These are phyloP conservation scores for Malassezia nana DNA, from an alignment of 1,284 basidiomycete species.

Conservation along the genomic window DNA sequence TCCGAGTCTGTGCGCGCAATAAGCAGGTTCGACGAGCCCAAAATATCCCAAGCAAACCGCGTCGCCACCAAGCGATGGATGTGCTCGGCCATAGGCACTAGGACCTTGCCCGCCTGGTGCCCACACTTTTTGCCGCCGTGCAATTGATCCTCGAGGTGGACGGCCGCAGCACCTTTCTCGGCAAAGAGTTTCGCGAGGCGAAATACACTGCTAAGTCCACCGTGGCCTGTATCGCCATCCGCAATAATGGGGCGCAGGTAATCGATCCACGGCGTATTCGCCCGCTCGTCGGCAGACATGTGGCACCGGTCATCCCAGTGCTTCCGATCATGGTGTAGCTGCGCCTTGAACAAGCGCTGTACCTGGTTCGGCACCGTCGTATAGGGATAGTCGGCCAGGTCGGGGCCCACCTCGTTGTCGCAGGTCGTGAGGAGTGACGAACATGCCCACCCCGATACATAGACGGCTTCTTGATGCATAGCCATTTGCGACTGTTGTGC, in stretches of 20 bases:
- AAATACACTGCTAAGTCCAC: constrained; percentile 45
- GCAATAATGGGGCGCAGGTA: constrained; percentile 51
- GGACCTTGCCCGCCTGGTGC: constrained; percentile 83
- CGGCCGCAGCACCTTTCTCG: constrained; percentile 50
- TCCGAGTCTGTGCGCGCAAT: constrained; percentile 87
- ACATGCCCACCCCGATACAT: constrained; percentile 93
- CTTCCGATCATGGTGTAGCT: constrained; percentile 58
- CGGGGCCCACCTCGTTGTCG: constrained; percentile 91
- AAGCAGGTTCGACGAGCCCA: constrained; percentile 74
- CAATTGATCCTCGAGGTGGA: constrained; percentile 47
- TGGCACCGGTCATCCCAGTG: constrained; percentile 54
- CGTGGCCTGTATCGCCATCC: constrained; percentile 46
- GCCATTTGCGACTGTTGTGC: constrained; percentile 97
- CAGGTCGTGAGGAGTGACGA: constrained; percentile 62
- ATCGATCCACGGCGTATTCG: constrained; percentile 49
- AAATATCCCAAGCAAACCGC: constrained; percentile 76
- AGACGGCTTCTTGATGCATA: constrained; percentile 81
- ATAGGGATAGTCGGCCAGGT: constrained; percentile 57
- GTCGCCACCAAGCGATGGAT: constrained; percentile 69
- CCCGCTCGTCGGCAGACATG: constrained; percentile 60
- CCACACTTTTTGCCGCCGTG: constrained; percentile 58
- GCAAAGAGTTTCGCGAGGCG: constrained; percentile 48
- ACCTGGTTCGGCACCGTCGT: constrained; percentile 60
- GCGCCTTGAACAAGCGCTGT: constrained; percentile 58
- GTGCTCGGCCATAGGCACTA: constrained; percentile 78